These are phyloP conservation scores for Mucor lusitanicus DNA, from an alignment of 371 early-diverging fungal genomes.

Conservation along the genomic window DNA sequence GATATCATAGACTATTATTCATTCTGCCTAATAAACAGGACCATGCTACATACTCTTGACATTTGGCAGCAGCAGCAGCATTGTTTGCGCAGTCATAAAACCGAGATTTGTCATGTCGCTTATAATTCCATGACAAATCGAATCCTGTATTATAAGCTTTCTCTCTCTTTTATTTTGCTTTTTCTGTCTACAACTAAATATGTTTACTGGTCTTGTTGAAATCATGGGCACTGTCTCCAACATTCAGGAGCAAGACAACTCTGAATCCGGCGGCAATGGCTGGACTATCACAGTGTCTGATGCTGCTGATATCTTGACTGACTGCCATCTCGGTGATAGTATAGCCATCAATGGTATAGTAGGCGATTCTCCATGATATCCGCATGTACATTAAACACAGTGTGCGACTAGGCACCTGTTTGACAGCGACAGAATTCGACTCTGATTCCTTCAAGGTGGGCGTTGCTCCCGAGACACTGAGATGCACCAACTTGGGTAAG, in stretches of 20 bases:
- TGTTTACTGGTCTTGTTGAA: slow-evolving; percentile 98
- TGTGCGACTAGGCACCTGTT: slow-evolving; percentile 77
- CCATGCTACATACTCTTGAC: not conserved
- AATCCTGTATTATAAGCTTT: not conserved
- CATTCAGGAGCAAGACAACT: slow-evolving; percentile 67
- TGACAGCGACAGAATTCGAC: slow-evolving; percentile 94
- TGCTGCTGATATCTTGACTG: slow-evolving; percentile 71
- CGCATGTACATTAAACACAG: not conserved
- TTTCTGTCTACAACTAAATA: slow-evolving; percentile 23
- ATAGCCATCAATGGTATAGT: slow-evolving; percentile 88
- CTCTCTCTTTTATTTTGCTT: not conserved
- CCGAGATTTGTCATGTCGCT: not conserved
- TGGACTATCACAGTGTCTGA: slow-evolving; percentile 82
- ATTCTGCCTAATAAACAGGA: not conserved
- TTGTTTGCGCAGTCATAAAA: not conserved
- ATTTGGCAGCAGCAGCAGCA: too few relatives aligned
- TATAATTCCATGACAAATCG: slow-evolving; percentile 6
- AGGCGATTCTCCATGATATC: not conserved
- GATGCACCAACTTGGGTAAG: slow-evolving; percentile 88
- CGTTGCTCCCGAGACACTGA: slow-evolving; percentile 89
- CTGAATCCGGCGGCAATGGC: slow-evolving; percentile 83
- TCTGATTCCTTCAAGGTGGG: slow-evolving; percentile 85
- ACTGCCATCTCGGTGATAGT: slow-evolving; percentile 93
- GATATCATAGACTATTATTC: not conserved
- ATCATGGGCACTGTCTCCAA: slow-evolving; percentile 77